phyloP scores from a whole-genome alignment of 345 rosid species.

The Gossypium stocksii region DNA sequence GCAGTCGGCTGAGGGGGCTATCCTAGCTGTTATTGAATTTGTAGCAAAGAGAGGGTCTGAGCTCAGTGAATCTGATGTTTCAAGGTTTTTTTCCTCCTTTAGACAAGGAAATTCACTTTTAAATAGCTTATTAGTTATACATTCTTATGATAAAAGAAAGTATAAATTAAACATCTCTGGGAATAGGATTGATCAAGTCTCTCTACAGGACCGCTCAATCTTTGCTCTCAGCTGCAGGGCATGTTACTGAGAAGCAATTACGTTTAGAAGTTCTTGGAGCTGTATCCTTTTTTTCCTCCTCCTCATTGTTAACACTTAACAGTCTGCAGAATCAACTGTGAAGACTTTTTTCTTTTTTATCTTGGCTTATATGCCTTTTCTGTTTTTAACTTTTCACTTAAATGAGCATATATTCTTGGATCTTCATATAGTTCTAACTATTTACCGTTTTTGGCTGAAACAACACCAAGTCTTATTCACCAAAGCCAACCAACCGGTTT shows the following conservation, averaged over 20 bases:
- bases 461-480: too few relatives aligned
- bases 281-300: slow-evolving; percentile 36
- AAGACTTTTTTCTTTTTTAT: not conserved
- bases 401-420: too few relatives aligned
- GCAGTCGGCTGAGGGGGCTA: slow-evolving; percentile 92
- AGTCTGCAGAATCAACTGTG: slow-evolving; percentile 7
- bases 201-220: slow-evolving; percentile 81
- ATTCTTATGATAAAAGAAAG: not conserved
- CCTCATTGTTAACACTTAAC: slow-evolving; percentile 9
- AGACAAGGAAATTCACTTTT: slow-evolving; percentile 4
- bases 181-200: slow-evolving; percentile 1
- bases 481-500: too few relatives aligned
- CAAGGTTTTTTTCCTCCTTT: slow-evolving; percentile 41
- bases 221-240: slow-evolving; percentile 75
- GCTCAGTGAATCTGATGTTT: slow-evolving; percentile 63
- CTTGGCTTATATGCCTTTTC: too few relatives aligned
- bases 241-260: slow-evolving; percentile 79
- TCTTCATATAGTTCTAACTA: too few relatives aligned
- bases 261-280: slow-evolving; percentile 89
- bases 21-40: slow-evolving; percentile 89
- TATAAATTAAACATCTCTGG: not conserved
- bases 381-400: too few relatives aligned
- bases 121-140: slow-evolving; percentile 8
- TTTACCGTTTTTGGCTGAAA: too few relatives aligned
- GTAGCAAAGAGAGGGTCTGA: slow-evolving; percentile 71